Conservation (phyloP, 2,329 filamentous ascomycete species). For the Dactylellina sp. region DNA sequence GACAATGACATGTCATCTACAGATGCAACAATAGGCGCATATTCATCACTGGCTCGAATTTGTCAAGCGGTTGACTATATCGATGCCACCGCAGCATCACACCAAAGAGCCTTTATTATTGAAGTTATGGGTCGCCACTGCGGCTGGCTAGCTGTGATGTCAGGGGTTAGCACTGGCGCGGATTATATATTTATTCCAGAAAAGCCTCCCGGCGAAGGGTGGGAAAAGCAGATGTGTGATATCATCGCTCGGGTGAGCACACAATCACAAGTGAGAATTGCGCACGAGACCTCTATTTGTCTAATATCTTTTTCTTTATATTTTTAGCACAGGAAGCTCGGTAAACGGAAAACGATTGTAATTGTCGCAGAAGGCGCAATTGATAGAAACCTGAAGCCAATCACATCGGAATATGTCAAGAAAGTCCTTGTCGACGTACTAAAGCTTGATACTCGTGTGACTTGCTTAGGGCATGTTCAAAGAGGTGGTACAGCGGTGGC, state of each 20-base stretch:
- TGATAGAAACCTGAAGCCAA: slow-evolving; percentile 84
- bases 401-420: slow-evolving; percentile 83
- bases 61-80: slow-evolving; percentile 97
- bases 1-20: slow-evolving; percentile 98
- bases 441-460: slow-evolving; percentile 90
- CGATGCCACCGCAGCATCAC: slow-evolving; percentile 91
- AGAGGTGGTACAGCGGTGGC: slow-evolving; percentile 91
- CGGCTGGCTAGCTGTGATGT: slow-evolving; percentile 96
- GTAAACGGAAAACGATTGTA: slow-evolving; percentile 97
- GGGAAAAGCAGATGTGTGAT: slow-evolving; percentile 86
- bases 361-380: slow-evolving; percentile 96
- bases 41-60: slow-evolving; percentile 90
- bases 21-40: slow-evolving; percentile 96
- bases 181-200: slow-evolving; percentile 98
- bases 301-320: neutral
- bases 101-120: slow-evolving; percentile 95
- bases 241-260: slow-evolving; percentile 76
- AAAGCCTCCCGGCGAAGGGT: slow-evolving; percentile 85
- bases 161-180: slow-evolving; percentile 91
- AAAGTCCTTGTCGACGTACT: slow-evolving; percentile 83
- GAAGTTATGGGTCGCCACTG: slow-evolving; percentile 99
- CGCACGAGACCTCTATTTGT: neutral
- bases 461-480: slow-evolving; percentile 96
- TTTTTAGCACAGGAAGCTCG: slow-evolving; percentile 80
- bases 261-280: slow-evolving; percentile 36